Evolutionary conservation across 2,329 filamentous ascomycete genomes (phyloP).

Genomic region (Alternaria sp.): DNA sequence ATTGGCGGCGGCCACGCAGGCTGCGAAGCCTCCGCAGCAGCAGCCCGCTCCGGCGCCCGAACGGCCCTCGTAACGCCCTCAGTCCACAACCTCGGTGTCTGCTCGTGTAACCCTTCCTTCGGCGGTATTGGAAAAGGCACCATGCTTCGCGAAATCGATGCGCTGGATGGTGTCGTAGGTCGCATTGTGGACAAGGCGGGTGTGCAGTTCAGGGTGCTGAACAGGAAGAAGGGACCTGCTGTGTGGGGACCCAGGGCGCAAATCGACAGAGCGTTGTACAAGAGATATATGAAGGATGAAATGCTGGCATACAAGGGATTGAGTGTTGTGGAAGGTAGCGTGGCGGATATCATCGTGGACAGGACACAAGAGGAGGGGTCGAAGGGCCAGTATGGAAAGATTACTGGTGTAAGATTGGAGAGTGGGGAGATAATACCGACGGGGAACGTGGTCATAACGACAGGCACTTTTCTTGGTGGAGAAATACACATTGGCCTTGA

Average conservation of each 20-base stretch:
- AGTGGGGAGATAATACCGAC: slow-evolving; percentile 84
- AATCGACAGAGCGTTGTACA: slow-evolving; percentile 90
- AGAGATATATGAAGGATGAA: slow-evolving; percentile 88
- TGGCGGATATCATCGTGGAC: slow-evolving; percentile 86
- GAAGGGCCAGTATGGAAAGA: slow-evolving; percentile 67
- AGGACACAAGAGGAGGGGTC: slow-evolving; percentile 56
- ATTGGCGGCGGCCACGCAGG: slow-evolving; percentile 96
- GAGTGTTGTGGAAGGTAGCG: slow-evolving; percentile 81
- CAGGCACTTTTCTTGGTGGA: slow-evolving; percentile 91
- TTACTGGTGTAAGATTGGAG: slow-evolving; percentile 84
- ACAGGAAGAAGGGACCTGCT: slow-evolving; percentile 87
- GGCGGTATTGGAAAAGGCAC: slow-evolving; percentile 99
- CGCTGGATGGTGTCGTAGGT: slow-evolving; percentile 86
- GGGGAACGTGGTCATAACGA: slow-evolving; percentile 87
- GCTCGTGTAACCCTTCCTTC: slow-evolving; percentile 96
- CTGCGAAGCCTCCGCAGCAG: slow-evolving; percentile 89
- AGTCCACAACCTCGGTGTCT: slow-evolving; percentile 86
- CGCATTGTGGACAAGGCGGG: slow-evolving; percentile 92
- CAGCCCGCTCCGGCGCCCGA: slow-evolving; percentile 84
- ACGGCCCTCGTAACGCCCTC: slow-evolving; percentile 91
- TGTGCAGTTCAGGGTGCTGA: slow-evolving; percentile 90
- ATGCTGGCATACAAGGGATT: slow-evolving; percentile 79
- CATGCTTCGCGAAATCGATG: slow-evolving; percentile 93
- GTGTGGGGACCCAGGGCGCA: slow-evolving; percentile 97
- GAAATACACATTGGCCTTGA: slow-evolving; percentile 96